These are phyloP conservation scores for Diplodia mutila DNA, from an alignment of 2,329 filamentous ascomycete genomes.

Conservation along the genomic window DNA sequence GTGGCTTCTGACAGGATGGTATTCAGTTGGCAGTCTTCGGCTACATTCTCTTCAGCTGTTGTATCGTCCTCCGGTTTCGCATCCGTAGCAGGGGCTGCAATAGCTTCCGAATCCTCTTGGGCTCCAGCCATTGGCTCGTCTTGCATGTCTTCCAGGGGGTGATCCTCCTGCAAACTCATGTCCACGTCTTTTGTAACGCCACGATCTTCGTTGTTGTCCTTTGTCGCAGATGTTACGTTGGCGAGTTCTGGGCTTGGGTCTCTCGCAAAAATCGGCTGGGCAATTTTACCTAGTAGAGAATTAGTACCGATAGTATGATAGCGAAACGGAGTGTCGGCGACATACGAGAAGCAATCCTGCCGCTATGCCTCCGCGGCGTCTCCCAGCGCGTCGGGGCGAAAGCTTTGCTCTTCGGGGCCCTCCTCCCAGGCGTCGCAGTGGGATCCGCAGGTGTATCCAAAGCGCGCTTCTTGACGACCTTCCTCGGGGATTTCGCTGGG, in stretches of 20 bases:
- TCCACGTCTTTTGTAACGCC: not conserved
- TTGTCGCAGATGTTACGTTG: not conserved
- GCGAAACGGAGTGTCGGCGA: not conserved
- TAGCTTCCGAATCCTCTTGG: not conserved
- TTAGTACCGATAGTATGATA: not conserved
- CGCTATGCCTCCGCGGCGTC: conserved; percentile 6
- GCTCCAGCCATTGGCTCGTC: not conserved
- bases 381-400: conserved; percentile 42
- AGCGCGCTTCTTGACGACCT: conserved; percentile 51
- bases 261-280: conserved; percentile 1
- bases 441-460: conserved; percentile 40
- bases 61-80: not conserved
- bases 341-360: conserved; percentile 17
- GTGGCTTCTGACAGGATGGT: not conserved
- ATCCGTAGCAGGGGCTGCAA: not conserved
- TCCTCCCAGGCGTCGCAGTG: conserved; percentile 25
- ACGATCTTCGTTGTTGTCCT: not conserved
- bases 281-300: conserved; percentile 5
- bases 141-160: not conserved
- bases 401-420: conserved; percentile 35
- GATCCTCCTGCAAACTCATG: not conserved
- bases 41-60: not conserved
- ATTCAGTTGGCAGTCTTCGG: too few relatives aligned
- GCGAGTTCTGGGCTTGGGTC: not conserved
- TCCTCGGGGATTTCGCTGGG: conserved; percentile 40